These are phyloP conservation scores for Oryza brachyantha DNA, from an alignment of 176 grass and related monocot genomes.

Conservation along the genomic window DNA sequence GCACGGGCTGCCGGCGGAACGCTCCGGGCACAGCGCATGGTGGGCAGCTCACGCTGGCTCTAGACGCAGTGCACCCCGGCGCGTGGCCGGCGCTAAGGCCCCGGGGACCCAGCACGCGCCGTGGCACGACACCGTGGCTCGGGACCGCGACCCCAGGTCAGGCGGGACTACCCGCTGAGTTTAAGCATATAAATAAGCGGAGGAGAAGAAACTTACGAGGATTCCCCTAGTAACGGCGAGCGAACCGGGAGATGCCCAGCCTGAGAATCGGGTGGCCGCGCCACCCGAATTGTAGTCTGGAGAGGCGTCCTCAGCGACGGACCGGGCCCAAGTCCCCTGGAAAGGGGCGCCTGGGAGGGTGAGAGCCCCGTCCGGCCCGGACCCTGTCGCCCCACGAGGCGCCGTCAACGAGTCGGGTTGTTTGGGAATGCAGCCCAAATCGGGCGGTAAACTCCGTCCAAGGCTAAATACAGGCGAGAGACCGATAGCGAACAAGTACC, in stretches of 20 bases:
- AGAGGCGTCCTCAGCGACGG: too few species aligned
- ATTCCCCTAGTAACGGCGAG: slow-evolving; percentile 46
- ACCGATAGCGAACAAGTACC: slow-evolving; percentile 53
- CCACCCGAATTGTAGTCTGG: background rate
- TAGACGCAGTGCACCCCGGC: too few species aligned
- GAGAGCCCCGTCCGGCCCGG: slow-evolving; percentile 56
- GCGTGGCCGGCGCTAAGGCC: too few species aligned
- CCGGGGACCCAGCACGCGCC: too few species aligned
- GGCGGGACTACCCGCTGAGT: too few species aligned
- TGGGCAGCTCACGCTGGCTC: too few species aligned
- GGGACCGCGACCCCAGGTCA: too few species aligned
- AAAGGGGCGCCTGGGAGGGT: slow-evolving; percentile 51
- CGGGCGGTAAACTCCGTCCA: slow-evolving; percentile 60
- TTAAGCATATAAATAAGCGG: too few species aligned
- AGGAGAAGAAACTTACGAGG: slow-evolving; percentile 36
- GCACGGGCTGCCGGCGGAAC: too few species aligned
- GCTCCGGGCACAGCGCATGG: too few species aligned
- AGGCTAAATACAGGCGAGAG: slow-evolving; percentile 56
- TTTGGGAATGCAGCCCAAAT: slow-evolving; percentile 62
- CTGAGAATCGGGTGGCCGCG: background rate
- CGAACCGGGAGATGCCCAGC: slow-evolving; percentile 27
- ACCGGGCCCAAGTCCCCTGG: slow-evolving; percentile 24
- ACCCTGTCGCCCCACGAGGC: slow-evolving; percentile 56
- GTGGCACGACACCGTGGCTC: too few species aligned
- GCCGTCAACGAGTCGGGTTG: slow-evolving; percentile 52